A percentile compares a stretch with the other conserved stretches of the same genome.
phyloP scores from a whole-genome alignment of 2,329 filamentous ascomycete species.

The Pseudocercospora cruenta region DNA sequence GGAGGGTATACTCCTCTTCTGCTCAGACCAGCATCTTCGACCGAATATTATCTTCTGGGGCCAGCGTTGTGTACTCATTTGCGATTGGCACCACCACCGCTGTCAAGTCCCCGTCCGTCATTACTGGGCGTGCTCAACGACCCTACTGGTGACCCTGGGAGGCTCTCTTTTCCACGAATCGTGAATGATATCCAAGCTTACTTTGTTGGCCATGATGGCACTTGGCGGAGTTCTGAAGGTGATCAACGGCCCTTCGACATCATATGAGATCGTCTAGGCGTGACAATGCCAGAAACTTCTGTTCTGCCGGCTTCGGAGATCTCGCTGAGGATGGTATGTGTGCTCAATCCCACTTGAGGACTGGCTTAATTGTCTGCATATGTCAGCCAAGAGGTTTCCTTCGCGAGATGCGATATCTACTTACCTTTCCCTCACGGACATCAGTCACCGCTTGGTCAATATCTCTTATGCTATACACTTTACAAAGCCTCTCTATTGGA shows the following conservation, averaged over 20 bases:
- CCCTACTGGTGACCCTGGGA: background rate
- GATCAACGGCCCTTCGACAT: background rate
- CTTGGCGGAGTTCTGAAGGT: background rate
- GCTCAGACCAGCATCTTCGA: background rate
- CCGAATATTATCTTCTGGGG: background rate
- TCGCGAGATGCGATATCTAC: too few species aligned
- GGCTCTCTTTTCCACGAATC: background rate
- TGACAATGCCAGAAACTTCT: too few species aligned
- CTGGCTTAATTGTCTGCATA: too few species aligned
- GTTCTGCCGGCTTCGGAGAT: background rate
- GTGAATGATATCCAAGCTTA: background rate
- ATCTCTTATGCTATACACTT: too few species aligned
- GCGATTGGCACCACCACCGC: background rate
- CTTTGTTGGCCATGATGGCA: conserved; percentile 1
- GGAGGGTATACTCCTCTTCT: background rate
- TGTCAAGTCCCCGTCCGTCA: background rate
- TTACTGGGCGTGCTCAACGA: background rate
- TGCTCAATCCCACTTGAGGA: too few species aligned
- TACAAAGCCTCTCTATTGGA: too few species aligned
- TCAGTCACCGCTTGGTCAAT: too few species aligned
- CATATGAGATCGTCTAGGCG: background rate
- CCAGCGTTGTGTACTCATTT: conserved; percentile 4
- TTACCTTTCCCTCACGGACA: too few species aligned
- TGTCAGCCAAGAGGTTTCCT: too few species aligned
- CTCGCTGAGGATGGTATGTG: too few species aligned